phyloP scores from a whole-genome alignment of 345 rosid species.

The Pugionium dolabratum region DNA sequence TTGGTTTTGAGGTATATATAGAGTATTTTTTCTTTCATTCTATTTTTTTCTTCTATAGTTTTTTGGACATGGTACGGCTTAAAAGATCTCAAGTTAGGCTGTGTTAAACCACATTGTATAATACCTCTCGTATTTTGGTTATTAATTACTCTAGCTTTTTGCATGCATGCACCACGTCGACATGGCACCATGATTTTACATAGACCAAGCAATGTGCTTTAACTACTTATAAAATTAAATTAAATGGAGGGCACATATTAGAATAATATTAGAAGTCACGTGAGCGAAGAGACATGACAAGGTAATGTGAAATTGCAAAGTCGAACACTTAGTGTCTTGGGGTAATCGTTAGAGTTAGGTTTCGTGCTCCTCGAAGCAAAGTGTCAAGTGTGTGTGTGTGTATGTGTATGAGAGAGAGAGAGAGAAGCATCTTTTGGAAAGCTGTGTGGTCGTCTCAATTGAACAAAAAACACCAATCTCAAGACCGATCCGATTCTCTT shows the following conservation, averaged over 20 bases:
- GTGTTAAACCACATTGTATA: too few species aligned
- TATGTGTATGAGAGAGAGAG: conserved; percentile 6
- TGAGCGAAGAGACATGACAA: conserved; percentile 34
- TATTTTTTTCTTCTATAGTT: too few species aligned
- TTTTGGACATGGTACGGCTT: too few species aligned
- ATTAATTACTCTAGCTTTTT: conserved; percentile 22
- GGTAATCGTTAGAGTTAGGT: conserved; percentile 45
- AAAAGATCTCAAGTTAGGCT: too few species aligned
- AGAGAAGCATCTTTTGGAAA: conserved; percentile 67
- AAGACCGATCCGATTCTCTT: conserved; percentile 74
- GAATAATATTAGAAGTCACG: conserved; percentile 33
- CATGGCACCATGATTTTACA: conserved; percentile 34
- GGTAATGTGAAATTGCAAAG: conserved; percentile 38
- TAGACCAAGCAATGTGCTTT: conserved; percentile 3
- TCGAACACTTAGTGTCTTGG: conserved; percentile 47
- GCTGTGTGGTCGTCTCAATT: conserved; percentile 78
- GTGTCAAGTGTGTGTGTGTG: conserved; percentile 6
- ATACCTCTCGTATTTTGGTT: neutral
- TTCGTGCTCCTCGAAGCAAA: conserved; percentile 52
- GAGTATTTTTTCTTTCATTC: too few species aligned
- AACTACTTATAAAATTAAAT: neutral
- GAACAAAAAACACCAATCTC: conserved; percentile 66
- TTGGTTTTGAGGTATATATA: too few species aligned
- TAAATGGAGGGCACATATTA: neutral
- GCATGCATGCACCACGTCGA: conserved; percentile 45